phyloP scores from a whole-genome alignment of 1,284 basidiomycete genomes.

The Blastosporella zonata region DNA sequence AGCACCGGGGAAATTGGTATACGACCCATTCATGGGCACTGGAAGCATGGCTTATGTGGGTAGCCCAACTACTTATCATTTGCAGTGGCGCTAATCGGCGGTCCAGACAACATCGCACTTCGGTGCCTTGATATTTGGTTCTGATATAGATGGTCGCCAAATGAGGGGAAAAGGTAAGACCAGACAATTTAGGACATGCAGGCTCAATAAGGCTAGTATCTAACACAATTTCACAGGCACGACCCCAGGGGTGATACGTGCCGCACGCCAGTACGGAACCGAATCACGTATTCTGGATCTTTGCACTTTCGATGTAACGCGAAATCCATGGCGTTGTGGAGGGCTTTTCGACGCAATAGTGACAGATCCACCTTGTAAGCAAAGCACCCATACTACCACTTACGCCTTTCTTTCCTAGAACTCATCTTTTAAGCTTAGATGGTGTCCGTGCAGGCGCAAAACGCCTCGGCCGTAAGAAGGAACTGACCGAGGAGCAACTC shows the following conservation, averaged over 20 bases:
- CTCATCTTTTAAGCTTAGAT: conserved; percentile 44
- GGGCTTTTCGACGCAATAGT: conserved; percentile 92
- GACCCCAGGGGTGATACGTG: conserved; percentile 70
- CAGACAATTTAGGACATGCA: not conserved
- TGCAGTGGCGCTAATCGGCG: not conserved
- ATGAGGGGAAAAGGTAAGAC: conserved; percentile 85
- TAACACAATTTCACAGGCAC: conserved; percentile 33
- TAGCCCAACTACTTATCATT: not conserved
- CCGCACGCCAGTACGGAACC: conserved; percentile 86
- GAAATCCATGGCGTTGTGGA: conserved; percentile 86
- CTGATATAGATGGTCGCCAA: conserved; percentile 96
- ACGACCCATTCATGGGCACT: conserved; percentile 97
- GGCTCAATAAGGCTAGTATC: not conserved
- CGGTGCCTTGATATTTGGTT: conserved; percentile 86
- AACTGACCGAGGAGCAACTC: conserved; percentile 40
- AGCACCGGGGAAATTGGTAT: conserved; percentile 84
- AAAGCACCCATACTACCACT: not conserved
- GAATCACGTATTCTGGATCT: conserved; percentile 77
- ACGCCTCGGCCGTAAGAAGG: conserved; percentile 75
- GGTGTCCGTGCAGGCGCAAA: conserved; percentile 97
- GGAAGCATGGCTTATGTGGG: conserved; percentile 92
- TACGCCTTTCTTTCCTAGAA: not conserved
- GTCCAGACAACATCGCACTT: conserved; percentile 79
- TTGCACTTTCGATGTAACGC: conserved; percentile 88
- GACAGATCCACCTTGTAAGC: conserved; percentile 88